A percentile compares a stretch with the other conserved stretches of the same genome.
These are phyloP conservation scores for Mollisiaceae sp. DNA, from an alignment of 2,329 filamentous ascomycete species.

Conservation along the genomic window DNA sequence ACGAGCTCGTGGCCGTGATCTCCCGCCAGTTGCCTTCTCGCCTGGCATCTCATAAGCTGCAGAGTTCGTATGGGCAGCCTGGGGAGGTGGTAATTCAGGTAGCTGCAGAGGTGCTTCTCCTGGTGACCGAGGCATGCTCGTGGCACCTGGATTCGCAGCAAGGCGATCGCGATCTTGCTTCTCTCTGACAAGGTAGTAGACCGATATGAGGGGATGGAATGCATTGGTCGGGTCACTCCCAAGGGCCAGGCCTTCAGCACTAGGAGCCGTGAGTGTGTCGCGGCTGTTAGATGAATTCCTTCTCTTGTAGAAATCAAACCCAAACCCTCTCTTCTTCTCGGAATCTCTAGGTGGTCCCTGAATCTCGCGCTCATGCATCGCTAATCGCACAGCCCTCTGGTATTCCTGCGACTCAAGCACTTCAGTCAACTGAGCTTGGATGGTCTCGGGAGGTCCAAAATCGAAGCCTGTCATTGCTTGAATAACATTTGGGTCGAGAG, in stretches of 20 bases:
- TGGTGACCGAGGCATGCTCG: conserved; percentile 60
- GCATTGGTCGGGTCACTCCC: conserved; percentile 91
- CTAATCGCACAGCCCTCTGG: conserved; percentile 77
- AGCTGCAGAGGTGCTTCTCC: conserved; percentile 61
- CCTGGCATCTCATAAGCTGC: conserved; percentile 86
- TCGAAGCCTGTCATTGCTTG: conserved; percentile 98
- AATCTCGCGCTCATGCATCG: conserved; percentile 68
- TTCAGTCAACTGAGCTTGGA: conserved; percentile 79
- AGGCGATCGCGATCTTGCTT: conserved; percentile 80
- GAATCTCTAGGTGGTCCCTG: conserved; percentile 58
- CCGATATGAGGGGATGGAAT: conserved; percentile 87
- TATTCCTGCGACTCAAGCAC: conserved; percentile 96
- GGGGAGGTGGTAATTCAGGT: conserved; percentile 79
- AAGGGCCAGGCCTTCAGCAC: conserved; percentile 80
- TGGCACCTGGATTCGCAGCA: conserved; percentile 63
- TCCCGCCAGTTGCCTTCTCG: conserved; percentile 82
- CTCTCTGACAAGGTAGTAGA: conserved; percentile 96
- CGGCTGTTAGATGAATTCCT: conserved; percentile 87
- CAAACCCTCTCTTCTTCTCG: conserved; percentile 87
- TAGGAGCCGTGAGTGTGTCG: conserved; percentile 85
- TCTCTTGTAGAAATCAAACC: conserved; percentile 96
- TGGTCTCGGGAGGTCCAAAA: conserved; percentile 86
- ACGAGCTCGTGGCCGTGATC: conserved; percentile 82
- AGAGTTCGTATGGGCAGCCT: conserved; percentile 87
- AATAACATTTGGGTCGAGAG: conserved; percentile 82